Conservation (phyloP, 768 basidiomycete genomes). For the Lactarius sp. region DNA sequence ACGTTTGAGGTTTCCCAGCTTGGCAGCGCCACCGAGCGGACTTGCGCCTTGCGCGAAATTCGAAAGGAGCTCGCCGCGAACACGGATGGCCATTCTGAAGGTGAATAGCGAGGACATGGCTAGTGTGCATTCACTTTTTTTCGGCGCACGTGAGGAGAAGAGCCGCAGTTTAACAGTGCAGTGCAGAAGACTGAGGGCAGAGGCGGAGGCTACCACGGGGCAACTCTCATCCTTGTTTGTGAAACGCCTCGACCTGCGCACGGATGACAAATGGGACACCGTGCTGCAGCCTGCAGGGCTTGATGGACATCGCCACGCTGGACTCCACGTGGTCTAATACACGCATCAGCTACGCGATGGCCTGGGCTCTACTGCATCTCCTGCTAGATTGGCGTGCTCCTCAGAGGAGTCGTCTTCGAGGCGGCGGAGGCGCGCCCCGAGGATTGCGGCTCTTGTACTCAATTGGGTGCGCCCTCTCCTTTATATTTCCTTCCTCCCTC, state of each 20-base stretch:
- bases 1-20: constrained; percentile 78
- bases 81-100: constrained; percentile 59
- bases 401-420: constrained; percentile 83
- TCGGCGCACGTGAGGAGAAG: no score
- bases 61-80: constrained; percentile 55
- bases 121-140: no score
- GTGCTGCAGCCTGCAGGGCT: constrained; percentile 90
- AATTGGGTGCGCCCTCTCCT: constrained; percentile 62
- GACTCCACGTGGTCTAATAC: constrained; percentile 86
- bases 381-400: constrained; percentile 91
- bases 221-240: constrained; percentile 75
- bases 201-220: constrained; percentile 51
- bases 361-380: constrained; percentile 86
- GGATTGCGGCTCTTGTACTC: constrained; percentile 92
- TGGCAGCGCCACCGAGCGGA: constrained; percentile 59
- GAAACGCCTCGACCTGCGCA: constrained; percentile 80
- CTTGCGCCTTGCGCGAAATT: constrained; percentile 68
- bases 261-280: constrained; percentile 85
- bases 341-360: constrained; percentile 82
- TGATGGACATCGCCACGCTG: constrained; percentile 78
- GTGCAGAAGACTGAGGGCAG: constrained; percentile 56
- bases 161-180: constrained; percentile 56
- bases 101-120: no score
- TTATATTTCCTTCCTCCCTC: no score
- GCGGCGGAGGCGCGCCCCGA: constrained; percentile 68